Conservation (phyloP, 352 stramenopile species). For the Pythium oligandrum region DNA sequence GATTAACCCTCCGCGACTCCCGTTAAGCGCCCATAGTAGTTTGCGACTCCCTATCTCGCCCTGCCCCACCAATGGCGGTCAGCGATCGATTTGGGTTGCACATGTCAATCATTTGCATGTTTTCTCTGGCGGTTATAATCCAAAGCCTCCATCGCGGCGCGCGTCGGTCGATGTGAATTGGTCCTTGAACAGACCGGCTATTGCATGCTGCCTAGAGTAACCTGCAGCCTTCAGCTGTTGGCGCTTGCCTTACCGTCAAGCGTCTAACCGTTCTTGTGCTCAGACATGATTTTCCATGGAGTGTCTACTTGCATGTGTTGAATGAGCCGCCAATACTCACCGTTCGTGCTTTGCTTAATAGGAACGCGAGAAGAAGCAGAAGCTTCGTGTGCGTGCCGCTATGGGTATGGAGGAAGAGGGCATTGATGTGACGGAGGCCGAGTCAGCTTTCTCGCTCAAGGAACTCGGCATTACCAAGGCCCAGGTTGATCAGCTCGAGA, state of each 20-base stretch:
- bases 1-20: conserved; percentile 89
- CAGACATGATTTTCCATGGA: conserved; percentile 53
- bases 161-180: conserved; percentile 51
- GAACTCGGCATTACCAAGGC: conserved; percentile 72
- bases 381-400: conserved; percentile 73
- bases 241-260: conserved; percentile 56
- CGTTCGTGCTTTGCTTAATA: conserved; percentile 18
- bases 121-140: conserved; percentile 45
- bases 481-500: conserved; percentile 76
- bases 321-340: background rate
- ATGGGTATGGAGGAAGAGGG: conserved; percentile 81
- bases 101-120: conserved; percentile 25
- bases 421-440: conserved; percentile 76
- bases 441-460: conserved; percentile 77
- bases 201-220: conserved; percentile 83
- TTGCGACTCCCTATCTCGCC: conserved; percentile 48
- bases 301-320: background rate
- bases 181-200: conserved; percentile 92
- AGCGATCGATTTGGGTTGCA: conserved; percentile 75
- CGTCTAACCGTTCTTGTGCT: conserved; percentile 89
- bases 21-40: conserved; percentile 82
- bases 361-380: conserved; percentile 84
- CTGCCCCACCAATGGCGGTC: conserved; percentile 36
- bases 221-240: conserved; percentile 91
- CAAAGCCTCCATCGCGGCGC: conserved; percentile 67